Evolutionary conservation across 495 filamentous ascomycete species (phyloP), one percentile per base, ranked within the genome.

Genomic region (Penicillium crystallinum): DNA sequence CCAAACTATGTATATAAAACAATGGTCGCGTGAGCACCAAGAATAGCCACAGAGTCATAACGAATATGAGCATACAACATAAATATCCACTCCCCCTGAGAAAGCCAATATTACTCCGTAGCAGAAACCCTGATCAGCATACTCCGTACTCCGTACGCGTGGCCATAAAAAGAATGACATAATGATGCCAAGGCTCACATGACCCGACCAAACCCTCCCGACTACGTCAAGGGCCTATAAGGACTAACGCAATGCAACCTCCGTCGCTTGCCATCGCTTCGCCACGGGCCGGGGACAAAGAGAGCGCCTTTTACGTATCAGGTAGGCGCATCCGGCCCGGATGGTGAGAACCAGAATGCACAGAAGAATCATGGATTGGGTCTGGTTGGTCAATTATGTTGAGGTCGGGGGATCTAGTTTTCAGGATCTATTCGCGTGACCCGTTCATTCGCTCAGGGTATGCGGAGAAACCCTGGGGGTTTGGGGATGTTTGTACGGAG

Each of bases 241-340:
- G 19, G 33, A 27, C 34, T 35, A 46, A 34, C 19, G 44, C 31
- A 35, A 50, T 50, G 48, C 37, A 42, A 50, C 48, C 22, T 49
- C 46, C 22, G 23, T 39, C 63, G 63, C 63, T 66, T 66, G 58
- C 34, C 58, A 30, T 58, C 63, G 63, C 63, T 66, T 66, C 49
- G 33, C 58, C 30, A 54, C 63, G 63, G 63, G 42, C 48, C 47
- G 34, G 34, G 14, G 12, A 27, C 23, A 17, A 36, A 31, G 29
- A 31, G 29, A 31, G 34, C 9, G 3, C 23, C 11, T 43, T 42
- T 41, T 15, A 36, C 54, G 41, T 46, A 23, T 44, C 49, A 17
- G 49, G 54, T 44, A 57, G 50, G 53, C 12, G 18, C 21, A 15
- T 56, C 56, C 59, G 57, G 62, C 25, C 59, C 59, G 42, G 59